Base-by-base conservation (phyloP, 2,329 filamentous ascomycete genomes). In the Cladophialophora yegresii region DNA sequence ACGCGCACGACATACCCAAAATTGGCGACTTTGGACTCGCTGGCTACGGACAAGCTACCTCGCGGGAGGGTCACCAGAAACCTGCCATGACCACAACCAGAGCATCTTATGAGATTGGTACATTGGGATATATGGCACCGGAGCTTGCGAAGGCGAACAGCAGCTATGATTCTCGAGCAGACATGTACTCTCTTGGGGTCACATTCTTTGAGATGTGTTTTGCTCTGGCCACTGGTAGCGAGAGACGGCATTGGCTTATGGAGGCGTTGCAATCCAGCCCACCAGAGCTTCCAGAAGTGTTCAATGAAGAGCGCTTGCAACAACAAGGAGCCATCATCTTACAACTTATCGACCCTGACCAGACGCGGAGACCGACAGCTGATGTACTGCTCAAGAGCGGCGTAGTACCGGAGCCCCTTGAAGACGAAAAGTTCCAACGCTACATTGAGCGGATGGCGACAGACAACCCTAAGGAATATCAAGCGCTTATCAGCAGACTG, bases 141-240 rank as follows among this genome's bases (percentile, higher is more conserved):
- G 95, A 99, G 76, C 86, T 99, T 62, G 87, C 90, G 65, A 55
- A 55, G 28, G 59, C 53, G 28, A 62, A 64, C 22, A 62, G 89
- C 3, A 88, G 88, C 66, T 98, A 98, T 75, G 96, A 91, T 65
- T 88, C 91, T 63, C 98, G 97, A 76, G 93, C 98, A 0, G 95
- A 99, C 79, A 98, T 99, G 93, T 99, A 95, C 75, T 97, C 93
- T 0, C 82, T 99, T 49, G 95, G 95, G 0, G 90, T 99, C 68
- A 98, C 99, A 63, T 96, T 99, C 78, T 98, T 97, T 71, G 95
- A 99, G 77, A 99, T 99, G 95, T 96, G 90, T 73, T 82, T 85
- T 69, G 79, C 83, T 3, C 77, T 89, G 51, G 79, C 79, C 20
- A 89, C 87, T 0, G 81, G 79, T 1, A 88, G 88, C 84, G 87